Conservation (phyloP, 805 yeast genomes). For the Starmerella roubikii region DNA sequence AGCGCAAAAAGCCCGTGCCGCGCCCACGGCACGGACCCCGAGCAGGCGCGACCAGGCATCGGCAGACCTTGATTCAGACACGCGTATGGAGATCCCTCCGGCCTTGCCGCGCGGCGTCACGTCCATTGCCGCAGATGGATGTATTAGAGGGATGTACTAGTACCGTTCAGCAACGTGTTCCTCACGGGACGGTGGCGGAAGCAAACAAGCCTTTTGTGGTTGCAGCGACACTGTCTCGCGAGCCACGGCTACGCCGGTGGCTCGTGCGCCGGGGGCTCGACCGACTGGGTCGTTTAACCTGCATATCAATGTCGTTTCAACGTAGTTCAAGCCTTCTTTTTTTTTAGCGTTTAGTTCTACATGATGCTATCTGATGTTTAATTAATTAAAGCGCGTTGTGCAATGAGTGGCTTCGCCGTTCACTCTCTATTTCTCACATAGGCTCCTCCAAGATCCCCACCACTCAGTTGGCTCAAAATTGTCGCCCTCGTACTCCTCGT, state of each 20-base stretch:
- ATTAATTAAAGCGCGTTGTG: too few relatives aligned
- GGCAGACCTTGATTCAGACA: constrained; percentile 31
- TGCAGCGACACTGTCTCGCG: constrained; percentile 62
- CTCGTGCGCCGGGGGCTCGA: constrained; percentile 37
- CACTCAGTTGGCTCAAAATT: too few relatives aligned
- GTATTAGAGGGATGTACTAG: too few relatives aligned
- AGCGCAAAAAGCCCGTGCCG: constrained; percentile 77
- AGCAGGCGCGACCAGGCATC: constrained; percentile 37
- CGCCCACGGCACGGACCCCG: constrained; percentile 64
- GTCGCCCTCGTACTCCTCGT: constrained; percentile 13
- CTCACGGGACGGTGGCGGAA: constrained; percentile 68
- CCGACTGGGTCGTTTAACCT: constrained; percentile 13
- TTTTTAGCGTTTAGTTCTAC: too few relatives aligned
- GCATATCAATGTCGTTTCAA: too few relatives aligned
- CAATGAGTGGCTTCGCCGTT: too few relatives aligned
- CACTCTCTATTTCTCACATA: too few relatives aligned
- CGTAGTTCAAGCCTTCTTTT: too few relatives aligned
- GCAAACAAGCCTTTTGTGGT: constrained; percentile 31
- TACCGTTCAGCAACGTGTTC: constrained; percentile 76
- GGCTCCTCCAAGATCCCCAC: too few relatives aligned
- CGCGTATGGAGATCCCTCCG: constrained; percentile 35
- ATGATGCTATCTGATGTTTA: too few relatives aligned
- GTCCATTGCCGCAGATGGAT: constrained; percentile 47
- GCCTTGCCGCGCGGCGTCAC: constrained; percentile 80
- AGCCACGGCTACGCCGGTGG: constrained; percentile 87